Evolutionary conservation across 768 basidiomycete species (phyloP).

Genomic region (Hirschioporus abietinus): DNA sequence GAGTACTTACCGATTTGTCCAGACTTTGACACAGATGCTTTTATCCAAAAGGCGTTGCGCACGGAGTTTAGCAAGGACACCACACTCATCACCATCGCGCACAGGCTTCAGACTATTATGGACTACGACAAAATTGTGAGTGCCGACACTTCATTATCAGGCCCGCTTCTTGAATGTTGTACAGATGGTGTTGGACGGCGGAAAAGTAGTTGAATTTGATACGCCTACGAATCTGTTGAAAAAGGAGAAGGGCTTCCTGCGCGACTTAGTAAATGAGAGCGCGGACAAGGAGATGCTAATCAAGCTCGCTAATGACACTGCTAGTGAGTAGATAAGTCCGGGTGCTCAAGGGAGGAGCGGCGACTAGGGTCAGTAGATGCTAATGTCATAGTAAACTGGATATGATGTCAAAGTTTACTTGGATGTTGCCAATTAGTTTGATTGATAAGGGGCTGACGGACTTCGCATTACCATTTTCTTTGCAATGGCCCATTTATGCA

Average conservation of each 20-base stretch:
- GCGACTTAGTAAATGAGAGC: constrained; percentile 20
- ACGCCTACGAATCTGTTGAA: constrained; percentile 27
- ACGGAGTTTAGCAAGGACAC: constrained; percentile 30
- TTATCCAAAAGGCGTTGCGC: constrained; percentile 40
- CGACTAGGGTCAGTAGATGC: no score
- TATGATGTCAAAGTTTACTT: no score
- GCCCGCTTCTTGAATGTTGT: not conserved
- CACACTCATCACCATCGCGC: constrained; percentile 44
- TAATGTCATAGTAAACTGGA: no score
- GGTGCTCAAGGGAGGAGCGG: no score
- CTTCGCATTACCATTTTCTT: no score
- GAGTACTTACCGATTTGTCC: not conserved
- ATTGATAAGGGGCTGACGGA: no score
- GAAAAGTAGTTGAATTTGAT: constrained; percentile 29
- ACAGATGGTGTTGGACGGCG: constrained; percentile 19
- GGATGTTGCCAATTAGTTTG: no score
- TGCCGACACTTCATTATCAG: not conserved
- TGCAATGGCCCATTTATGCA: no score
- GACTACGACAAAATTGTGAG: constrained; percentile 37
- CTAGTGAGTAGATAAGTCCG: no score
- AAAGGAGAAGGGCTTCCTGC: constrained; percentile 21
- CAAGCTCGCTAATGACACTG: no score
- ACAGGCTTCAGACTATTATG: constrained; percentile 35
- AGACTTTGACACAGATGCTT: constrained; percentile 40
- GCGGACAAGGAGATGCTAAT: constrained; percentile 14